phyloP scores from a whole-genome alignment of 768 basidiomycete genomes.

The Trametes punicea region DNA sequence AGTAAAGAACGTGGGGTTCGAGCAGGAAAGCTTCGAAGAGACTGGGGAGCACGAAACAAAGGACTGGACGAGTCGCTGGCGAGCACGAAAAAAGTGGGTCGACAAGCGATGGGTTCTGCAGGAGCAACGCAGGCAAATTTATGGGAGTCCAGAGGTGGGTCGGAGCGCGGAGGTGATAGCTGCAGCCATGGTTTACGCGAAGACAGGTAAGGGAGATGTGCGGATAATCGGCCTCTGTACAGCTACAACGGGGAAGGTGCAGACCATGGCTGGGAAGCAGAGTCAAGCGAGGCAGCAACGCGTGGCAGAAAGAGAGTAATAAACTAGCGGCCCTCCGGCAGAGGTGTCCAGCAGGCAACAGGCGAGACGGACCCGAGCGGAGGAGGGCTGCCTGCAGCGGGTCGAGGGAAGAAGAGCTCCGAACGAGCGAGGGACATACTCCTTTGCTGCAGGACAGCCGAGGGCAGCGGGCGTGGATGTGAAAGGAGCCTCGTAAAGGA shows the following conservation, averaged over 20 bases:
- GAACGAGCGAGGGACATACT: background rate
- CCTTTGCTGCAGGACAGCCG: background rate
- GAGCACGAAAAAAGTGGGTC: slow-evolving; percentile 7
- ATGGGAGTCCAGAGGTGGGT: background rate
- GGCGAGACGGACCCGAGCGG: background rate
- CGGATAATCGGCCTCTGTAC: background rate
- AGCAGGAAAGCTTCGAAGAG: background rate
- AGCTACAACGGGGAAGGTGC: background rate
- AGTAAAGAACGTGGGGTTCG: background rate
- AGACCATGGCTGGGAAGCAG: background rate
- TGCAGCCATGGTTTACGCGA: background rate
- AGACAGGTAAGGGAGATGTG: background rate
- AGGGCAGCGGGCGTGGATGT: background rate
- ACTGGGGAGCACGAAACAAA: background rate
- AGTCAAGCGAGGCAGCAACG: background rate
- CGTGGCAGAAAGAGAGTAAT: background rate
- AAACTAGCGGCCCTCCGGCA: background rate
- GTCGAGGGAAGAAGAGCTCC: background rate
- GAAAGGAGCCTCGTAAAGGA: background rate
- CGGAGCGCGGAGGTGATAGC: background rate
- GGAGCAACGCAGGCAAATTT: background rate
- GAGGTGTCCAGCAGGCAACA: background rate
- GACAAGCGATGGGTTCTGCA: slow-evolving; percentile 3
- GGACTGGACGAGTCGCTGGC: slow-evolving; percentile 8
- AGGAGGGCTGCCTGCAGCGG: background rate